Evolutionary conservation across 345 rosid genomes (phyloP).

Genomic region (Schrenkiella parvula): DNA sequence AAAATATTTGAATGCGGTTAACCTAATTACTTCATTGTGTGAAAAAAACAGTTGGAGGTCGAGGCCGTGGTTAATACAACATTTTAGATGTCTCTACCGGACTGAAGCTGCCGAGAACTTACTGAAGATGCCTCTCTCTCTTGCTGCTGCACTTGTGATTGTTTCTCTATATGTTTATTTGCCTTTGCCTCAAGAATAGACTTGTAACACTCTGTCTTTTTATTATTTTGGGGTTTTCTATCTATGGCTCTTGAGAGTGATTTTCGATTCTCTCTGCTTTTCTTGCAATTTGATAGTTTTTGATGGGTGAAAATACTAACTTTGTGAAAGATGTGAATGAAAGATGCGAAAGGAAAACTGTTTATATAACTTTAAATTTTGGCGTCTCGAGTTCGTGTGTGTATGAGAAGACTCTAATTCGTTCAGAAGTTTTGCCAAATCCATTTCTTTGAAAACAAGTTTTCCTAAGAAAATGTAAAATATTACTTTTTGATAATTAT

Average conservation of each 20-base stretch:
- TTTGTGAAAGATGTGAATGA: neutral
- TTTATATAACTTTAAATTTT: neutral
- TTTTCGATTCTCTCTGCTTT: neutral
- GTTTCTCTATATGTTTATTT: neutral
- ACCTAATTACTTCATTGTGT: neutral
- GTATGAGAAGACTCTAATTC: neutral
- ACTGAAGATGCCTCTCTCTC: neutral
- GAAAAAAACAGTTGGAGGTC: neutral
- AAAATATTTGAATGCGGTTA: neutral
- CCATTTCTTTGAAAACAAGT: constrained; percentile 32
- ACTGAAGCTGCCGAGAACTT: neutral
- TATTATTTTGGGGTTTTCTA: neutral
- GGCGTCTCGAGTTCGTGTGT: neutral
- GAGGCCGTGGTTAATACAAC: neutral
- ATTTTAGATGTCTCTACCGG: neutral
- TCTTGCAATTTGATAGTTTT: neutral
- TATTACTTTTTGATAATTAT: neutral
- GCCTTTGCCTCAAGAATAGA: neutral
- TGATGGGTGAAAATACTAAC: neutral
- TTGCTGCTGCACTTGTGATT: neutral
- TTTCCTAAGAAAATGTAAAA: neutral
- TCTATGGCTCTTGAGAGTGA: neutral
- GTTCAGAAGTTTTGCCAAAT: neutral
- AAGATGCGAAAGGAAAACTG: neutral
- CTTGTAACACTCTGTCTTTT: neutral